Conservation (phyloP, 352 stramenopile species). For the Chrysophaeum taylorii region DNA sequence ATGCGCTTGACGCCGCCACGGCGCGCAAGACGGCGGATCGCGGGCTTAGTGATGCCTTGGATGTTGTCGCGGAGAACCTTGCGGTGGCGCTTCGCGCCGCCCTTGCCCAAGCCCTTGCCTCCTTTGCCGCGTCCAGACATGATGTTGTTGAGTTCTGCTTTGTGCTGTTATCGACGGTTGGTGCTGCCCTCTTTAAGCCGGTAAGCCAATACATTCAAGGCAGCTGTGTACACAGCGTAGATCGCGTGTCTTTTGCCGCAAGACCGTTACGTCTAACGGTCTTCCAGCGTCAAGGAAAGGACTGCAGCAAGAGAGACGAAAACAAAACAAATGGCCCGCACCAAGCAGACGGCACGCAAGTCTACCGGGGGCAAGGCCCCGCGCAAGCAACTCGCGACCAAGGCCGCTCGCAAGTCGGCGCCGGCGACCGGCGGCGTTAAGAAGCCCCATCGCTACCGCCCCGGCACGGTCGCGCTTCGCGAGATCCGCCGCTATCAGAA, state of each 20-base stretch:
- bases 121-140: conserved; percentile 75
- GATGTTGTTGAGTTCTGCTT: no score
- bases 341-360: conserved; percentile 32
- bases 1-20: conserved; percentile 95
- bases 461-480: conserved; percentile 69
- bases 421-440: conserved; percentile 53
- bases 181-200: no score
- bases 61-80: conserved; percentile 92
- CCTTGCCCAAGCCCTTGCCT: conserved; percentile 76
- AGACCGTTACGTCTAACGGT: no score
- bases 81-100: conserved; percentile 78
- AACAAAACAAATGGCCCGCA: conserved; percentile 39
- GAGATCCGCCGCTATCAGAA: conserved; percentile 74
- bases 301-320: no score
- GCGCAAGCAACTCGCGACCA: conserved; percentile 50
- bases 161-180: no score
- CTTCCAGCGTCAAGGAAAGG: no score
- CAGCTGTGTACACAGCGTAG: no score
- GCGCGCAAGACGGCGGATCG: conserved; percentile 93
- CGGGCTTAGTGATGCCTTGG: conserved; percentile 92
- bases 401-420: conserved; percentile 55
- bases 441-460: conserved; percentile 64
- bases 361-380: conserved; percentile 36
- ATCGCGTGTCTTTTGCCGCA: no score
- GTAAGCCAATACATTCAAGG: no score